Evolutionary conservation across 129 eudicot species (phyloP).

Genomic region (Erigeron canadensis): DNA sequence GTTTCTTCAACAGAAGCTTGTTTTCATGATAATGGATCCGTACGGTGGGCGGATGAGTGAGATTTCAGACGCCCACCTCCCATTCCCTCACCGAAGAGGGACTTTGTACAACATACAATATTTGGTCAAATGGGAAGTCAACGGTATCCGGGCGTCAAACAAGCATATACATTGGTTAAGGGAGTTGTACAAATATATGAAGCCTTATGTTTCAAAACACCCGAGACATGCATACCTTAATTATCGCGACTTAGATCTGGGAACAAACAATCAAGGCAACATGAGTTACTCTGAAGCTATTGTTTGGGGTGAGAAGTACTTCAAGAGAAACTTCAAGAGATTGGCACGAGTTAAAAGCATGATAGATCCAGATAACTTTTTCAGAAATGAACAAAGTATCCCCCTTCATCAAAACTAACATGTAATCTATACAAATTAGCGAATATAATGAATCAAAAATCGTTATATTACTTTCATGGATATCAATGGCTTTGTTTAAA

Average conservation of each 20-base stretch:
- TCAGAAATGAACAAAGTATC: conserved; percentile 53
- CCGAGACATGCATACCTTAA: conserved; percentile 55
- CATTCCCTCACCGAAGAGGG: conserved; percentile 60
- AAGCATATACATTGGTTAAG: conserved; percentile 43
- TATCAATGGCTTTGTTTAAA: neutral
- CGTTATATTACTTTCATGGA: neutral
- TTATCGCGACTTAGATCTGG: conserved; percentile 52
- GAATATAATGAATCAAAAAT: neutral
- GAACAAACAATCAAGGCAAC: conserved; percentile 31
- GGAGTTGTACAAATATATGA: conserved; percentile 37
- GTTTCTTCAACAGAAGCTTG: conserved; percentile 35
- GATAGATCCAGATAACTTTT: conserved; percentile 46
- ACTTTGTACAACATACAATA: conserved; percentile 50
- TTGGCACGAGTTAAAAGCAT: conserved; percentile 43
- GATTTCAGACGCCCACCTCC: conserved; percentile 39
- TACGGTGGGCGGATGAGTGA: conserved; percentile 60
- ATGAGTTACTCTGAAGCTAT: conserved; percentile 41
- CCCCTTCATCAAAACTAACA: conserved; percentile 24
- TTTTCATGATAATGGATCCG: conserved; percentile 47
- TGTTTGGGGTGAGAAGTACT: conserved; percentile 54
- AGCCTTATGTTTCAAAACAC: conserved; percentile 38
- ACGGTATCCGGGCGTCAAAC: conserved; percentile 25
- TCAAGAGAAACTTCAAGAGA: conserved; percentile 53
- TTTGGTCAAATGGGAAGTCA: conserved; percentile 48
- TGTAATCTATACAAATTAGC: neutral